Base-by-base conservation (phyloP, 2,329 filamentous ascomycete genomes). In the Shiraia bambusicola region DNA sequence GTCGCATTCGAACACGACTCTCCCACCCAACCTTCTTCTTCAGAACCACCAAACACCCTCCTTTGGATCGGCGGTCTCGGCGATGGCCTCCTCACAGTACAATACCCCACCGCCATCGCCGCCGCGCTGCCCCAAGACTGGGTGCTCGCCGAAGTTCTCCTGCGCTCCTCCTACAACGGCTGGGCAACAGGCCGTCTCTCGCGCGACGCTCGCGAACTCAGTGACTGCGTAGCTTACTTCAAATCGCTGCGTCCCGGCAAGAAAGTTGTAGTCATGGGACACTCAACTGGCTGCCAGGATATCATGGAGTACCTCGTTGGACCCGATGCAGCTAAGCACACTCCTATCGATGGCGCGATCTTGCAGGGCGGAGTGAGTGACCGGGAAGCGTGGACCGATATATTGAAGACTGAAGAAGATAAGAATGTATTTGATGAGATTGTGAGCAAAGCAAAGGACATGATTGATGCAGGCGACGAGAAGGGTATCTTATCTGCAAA, bases 291-390 rank as follows among this genome's bases (percentile, higher is more conserved):
- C 0, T 85, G 63, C 34, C 84, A 87, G 63, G 83, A 86, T 59
- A 74, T 81, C 10, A 76, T 87, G 69, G 79, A 85, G 53, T 87
- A 87, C 51, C 61, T 84, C 2, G 50, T 62, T n/a, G 59, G 57
- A 31, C 58, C 48, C 22, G 68, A 40, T 2, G 4, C 14, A 10
- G 34, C 44, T 9, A 67, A 69, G 28, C 70, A 79, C 10, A 78
- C 80, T 0, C 71, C 43, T 0, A 70, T 95, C 2, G 81, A 93
- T 45, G 90, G 86, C 26, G 83, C 83, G 34, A 85, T 95, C 31
- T 71, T 95, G 40, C 90, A 95, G 65, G 88, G 85, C 0, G 83
- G 87, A 0, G 83, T 91, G 3, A 88, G 82, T 1, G 89, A 95
- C 65, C 77, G 88, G 22, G 85, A 94, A 63, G 79, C 77, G 0